Conservation (phyloP, 2,329 filamentous ascomycete species). For the Fusarium musae region DNA sequence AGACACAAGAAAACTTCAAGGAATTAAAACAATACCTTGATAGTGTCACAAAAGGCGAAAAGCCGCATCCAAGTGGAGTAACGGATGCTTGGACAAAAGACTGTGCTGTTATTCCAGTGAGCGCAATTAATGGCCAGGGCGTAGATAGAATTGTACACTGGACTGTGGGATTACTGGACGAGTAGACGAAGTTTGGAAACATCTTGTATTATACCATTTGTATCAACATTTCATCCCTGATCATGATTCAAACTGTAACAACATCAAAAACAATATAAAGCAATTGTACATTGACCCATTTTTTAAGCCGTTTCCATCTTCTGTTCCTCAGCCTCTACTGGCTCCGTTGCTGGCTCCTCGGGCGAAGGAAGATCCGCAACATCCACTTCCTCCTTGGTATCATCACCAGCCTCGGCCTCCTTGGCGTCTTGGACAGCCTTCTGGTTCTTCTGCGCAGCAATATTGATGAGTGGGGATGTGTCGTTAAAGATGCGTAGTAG, state of each 20-base stretch:
- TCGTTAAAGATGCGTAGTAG: slow-evolving; percentile 92
- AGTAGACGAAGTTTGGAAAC: slow-evolving; percentile 38
- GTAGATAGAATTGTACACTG: slow-evolving; percentile 79
- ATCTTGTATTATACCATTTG: slow-evolving; percentile 40
- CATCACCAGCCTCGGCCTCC: slow-evolving; percentile 42
- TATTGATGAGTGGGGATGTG: slow-evolving; percentile 83
- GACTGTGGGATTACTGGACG: slow-evolving; percentile 74
- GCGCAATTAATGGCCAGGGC: slow-evolving; percentile 88
- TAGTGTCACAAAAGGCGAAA: slow-evolving; percentile 68
- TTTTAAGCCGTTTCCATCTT: slow-evolving; percentile 33
- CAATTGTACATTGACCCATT: slow-evolving; percentile 29
- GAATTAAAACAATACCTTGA: slow-evolving; percentile 77
- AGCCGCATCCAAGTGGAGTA: slow-evolving; percentile 78
- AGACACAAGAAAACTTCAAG: slow-evolving; percentile 81
- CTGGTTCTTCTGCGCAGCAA: slow-evolving; percentile 61
- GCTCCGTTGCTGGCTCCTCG: slow-evolving; percentile 38
- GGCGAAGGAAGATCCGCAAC: slow-evolving; percentile 54
- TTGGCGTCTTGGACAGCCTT: slow-evolving; percentile 51
- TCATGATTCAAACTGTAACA: slow-evolving; percentile 37
- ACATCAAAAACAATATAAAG: slow-evolving; percentile 36
- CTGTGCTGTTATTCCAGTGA: slow-evolving; percentile 82
- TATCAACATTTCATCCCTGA: slow-evolving; percentile 29
- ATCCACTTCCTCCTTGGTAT: slow-evolving; percentile 43
- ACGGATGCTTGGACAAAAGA: slow-evolving; percentile 67
- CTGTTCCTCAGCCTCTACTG: slow-evolving; percentile 14